Evolutionary conservation across 352 stramenopile species (phyloP).

Genomic region (Phytopythium helicoides): DNA sequence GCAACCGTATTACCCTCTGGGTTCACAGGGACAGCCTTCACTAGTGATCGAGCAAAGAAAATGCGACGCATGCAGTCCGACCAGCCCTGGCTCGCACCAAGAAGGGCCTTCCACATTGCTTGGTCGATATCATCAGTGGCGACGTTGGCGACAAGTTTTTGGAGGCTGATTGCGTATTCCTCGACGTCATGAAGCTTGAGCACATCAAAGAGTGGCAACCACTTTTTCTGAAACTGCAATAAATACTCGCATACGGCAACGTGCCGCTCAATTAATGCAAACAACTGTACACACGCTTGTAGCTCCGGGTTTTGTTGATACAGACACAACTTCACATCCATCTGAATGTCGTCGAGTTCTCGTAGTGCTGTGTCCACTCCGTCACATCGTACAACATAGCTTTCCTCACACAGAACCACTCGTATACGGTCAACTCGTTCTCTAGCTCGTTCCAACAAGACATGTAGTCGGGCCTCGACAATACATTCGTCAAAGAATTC

Average conservation of each 20-base stretch:
- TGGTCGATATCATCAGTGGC: slow-evolving; percentile 2
- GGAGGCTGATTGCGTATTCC: slow-evolving; percentile 35
- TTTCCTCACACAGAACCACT: slow-evolving; percentile 29
- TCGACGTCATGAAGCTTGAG: slow-evolving; percentile 57
- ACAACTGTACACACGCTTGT: slow-evolving; percentile 22
- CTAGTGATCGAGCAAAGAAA: slow-evolving; percentile 27
- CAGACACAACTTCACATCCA: slow-evolving; percentile 35
- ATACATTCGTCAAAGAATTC: slow-evolving; percentile 48
- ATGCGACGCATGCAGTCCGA: slow-evolving; percentile 38
- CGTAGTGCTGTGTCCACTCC: slow-evolving; percentile 23
- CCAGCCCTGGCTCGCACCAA: slow-evolving; percentile 33
- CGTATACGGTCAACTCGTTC: slow-evolving; percentile 29
- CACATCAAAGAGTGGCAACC: slow-evolving; percentile 40
- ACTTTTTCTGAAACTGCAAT: slow-evolving; percentile 39
- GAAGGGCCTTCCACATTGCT: slow-evolving; percentile 29
- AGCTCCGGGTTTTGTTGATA: slow-evolving; percentile 45
- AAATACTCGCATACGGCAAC: slow-evolving; percentile 33
- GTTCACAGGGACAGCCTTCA: neutral
- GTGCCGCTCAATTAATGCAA: slow-evolving; percentile 29
- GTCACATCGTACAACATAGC: slow-evolving; percentile 38
- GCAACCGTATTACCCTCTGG: neutral
- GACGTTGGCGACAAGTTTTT: neutral
- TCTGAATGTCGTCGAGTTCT: slow-evolving; percentile 29
- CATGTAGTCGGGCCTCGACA: slow-evolving; percentile 43
- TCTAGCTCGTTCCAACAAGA: slow-evolving; percentile 27